Evolutionary conservation across 768 basidiomycete genomes (phyloP), one percentile per base, ranked within the genome.

Genomic region (Termitomyces sp.): DNA sequence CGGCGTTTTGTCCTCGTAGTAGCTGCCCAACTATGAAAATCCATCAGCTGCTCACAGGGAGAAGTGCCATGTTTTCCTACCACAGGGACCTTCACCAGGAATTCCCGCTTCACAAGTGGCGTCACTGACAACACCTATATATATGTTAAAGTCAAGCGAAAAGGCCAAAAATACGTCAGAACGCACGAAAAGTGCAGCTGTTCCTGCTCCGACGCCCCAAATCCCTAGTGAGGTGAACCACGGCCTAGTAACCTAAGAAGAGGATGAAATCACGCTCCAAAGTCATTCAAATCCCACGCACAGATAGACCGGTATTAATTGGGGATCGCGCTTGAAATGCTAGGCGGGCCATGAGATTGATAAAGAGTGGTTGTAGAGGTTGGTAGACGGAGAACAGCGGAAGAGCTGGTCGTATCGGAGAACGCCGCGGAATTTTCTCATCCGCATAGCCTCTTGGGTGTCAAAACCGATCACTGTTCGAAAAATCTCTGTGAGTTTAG

Each of bases 1-100:
- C 16, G 90, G 92, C 0, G 80, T 90, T 62, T 82, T 89, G 75
- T 94, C 92, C 68, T 86, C 82, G 68, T 82, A 93, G 73, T 90
- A 90, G 53, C 62, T 71, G 40, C 83, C 82, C 65, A 93, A 59
- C 92, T 94, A 59, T 16, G 61, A 12, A 25, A 57, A 23, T 54
- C 43, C 17, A 52, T 57, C 27, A 57, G 47, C 47, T 58, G 35
- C 25, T 43, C 51, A 47, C 38, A 54, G 37, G 54, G n/a, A 35
- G 46, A 53, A 57, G 62, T 47, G 47, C 16, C 43, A 16, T n/a
- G n/a, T 35, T 29, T 48, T 65, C 87, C 69, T 67, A 93, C 92
- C 51, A 90, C 65, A 4, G 92, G 92, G 37, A 89, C 71, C 64
- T 92, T 90, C 59, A 82, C 70, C 41, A 94, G 74, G 59, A 93